Evolutionary conservation across 2,329 filamentous ascomycete genomes (phyloP), one percentile per base, ranked within the genome.

Genomic region (Alternaria gaisen): DNA sequence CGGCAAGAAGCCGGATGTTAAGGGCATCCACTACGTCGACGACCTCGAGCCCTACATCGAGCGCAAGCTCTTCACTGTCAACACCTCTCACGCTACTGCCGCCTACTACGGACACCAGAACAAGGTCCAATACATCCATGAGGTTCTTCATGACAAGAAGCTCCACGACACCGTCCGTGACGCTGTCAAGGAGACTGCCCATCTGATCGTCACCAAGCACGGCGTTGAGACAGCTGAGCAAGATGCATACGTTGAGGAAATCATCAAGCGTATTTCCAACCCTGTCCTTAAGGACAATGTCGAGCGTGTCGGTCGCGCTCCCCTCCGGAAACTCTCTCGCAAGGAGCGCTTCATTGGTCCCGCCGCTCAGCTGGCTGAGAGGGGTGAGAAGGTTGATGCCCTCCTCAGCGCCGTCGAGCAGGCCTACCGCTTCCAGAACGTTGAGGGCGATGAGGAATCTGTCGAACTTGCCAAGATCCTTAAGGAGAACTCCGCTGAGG

Each of bases 41-140:
- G 86, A 98, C 82, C 88, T 99, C 30, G 87, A 90, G 77, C 95
- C 95, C 59, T 99, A 94, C 84, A 98, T 99, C 74, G 95, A 99
- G 88, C 94, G 95, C 81, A 99, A 99, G 87, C 90, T 99, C 67
- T 99, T 94, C 86, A 99, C 95, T 22, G 94, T 99, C 86, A 99
- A 99, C 87, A 99, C 95, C 22, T 91, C 93, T 57, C 95, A 99
- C 79, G 95, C 95, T 61, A 97, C 94, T 8, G 94, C 94, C 20
- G 94, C 95, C 61, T 98, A 98, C 87, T 94, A 95, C 80, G 94
- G 94, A 56, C 91, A 97, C 86, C 87, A 93, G 82, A 87, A 89
- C 68, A 89, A 91, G 76, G 94, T 96, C 86, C 85, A 87, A 75
- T 96, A 91, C 62, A 93, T 99, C 69, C 92, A 95, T 77, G 94